phyloP scores from a whole-genome alignment of 2,329 filamentous ascomycete genomes.

The Furcasterigmium sp. region DNA sequence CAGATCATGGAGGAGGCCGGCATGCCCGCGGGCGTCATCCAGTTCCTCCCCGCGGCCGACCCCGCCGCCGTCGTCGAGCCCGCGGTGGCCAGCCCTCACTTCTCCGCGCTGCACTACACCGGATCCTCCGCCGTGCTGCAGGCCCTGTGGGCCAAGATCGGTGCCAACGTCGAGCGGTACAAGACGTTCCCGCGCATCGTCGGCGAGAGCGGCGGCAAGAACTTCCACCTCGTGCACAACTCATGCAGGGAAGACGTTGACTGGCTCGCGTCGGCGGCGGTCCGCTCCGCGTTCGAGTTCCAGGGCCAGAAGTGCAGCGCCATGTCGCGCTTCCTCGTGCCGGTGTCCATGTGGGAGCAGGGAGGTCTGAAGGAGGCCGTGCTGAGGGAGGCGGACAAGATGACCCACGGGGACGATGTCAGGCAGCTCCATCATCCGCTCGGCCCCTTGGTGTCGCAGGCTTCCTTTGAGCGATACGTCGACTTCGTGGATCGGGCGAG shows the following conservation, averaged over 20 bases:
- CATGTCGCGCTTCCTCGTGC: slow-evolving; percentile 49
- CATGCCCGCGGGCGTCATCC: slow-evolving; percentile 29
- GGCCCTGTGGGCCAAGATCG: slow-evolving; percentile 23
- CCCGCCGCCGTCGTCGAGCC: slow-evolving; percentile 26
- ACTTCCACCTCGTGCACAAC: slow-evolving; percentile 43
- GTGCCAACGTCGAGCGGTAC: slow-evolving; percentile 18
- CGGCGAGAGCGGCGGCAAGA: slow-evolving; percentile 48
- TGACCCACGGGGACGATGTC: slow-evolving; percentile 32
- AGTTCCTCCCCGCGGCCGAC: slow-evolving; percentile 32
- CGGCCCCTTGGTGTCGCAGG: slow-evolving; percentile 44
- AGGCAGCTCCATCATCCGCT: too few species aligned
- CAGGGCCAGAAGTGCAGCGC: slow-evolving; percentile 48
- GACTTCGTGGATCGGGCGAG: slow-evolving; percentile 38
- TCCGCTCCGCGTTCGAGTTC: slow-evolving; percentile 44
- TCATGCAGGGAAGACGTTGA: slow-evolving; percentile 40
- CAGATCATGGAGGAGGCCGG: slow-evolving; percentile 34
- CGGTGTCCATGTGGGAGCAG: slow-evolving; percentile 31
- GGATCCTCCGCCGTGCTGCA: slow-evolving; percentile 32
- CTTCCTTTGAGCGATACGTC: slow-evolving; percentile 39
- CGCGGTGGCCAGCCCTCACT: slow-evolving; percentile 27
- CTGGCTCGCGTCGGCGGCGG: slow-evolving; percentile 39
- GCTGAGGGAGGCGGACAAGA: slow-evolving; percentile 22
- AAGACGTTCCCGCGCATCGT: slow-evolving; percentile 37
- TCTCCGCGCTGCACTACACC: slow-evolving; percentile 29
- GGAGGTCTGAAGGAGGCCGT: too few species aligned